These are phyloP conservation scores for Fusarium anguioides DNA, from an alignment of 2,329 filamentous ascomycete species.

Conservation along the genomic window DNA sequence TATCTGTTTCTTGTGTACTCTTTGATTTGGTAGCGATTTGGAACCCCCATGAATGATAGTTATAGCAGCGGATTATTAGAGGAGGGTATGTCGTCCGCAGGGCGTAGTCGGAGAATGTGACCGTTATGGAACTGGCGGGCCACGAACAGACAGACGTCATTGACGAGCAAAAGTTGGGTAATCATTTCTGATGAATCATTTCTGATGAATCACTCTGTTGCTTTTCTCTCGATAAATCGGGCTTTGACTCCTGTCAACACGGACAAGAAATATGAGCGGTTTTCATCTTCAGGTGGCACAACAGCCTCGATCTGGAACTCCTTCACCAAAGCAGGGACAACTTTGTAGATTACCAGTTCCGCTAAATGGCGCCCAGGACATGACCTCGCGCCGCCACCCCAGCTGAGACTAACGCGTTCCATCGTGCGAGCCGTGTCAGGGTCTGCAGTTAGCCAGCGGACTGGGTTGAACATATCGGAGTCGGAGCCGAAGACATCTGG, in stretches of 20 bases:
- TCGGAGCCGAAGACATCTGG: conserved; percentile 60
- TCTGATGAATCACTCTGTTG: too few species aligned
- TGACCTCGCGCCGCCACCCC: conserved; percentile 62
- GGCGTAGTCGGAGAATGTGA: conserved; percentile 9
- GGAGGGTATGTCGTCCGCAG: conserved; percentile 27
- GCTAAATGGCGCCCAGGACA: conserved; percentile 64
- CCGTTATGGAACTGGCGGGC: not conserved
- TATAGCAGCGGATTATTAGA: conserved; percentile 34
- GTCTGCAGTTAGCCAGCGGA: conserved; percentile 58
- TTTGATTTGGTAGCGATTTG: not conserved
- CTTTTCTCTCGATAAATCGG: conserved; percentile 48
- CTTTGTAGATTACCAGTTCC: conserved; percentile 61
- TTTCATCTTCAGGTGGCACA: conserved; percentile 53
- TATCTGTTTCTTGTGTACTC: not conserved
- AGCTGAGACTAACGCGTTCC: conserved; percentile 62
- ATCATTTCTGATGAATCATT: too few species aligned
- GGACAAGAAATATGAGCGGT: conserved; percentile 62
- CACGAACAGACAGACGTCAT: not conserved
- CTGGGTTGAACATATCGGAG: conserved; percentile 57
- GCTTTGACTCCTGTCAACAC: conserved; percentile 61
- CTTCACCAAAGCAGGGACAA: conserved; percentile 54
- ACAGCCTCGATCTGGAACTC: conserved; percentile 58
- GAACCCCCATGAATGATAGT: not conserved
- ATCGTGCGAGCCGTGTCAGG: conserved; percentile 50
- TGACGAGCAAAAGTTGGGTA: too few species aligned